Conservation (phyloP, 2,329 filamentous ascomycete genomes). For the Cryphonectria radicalis region DNA sequence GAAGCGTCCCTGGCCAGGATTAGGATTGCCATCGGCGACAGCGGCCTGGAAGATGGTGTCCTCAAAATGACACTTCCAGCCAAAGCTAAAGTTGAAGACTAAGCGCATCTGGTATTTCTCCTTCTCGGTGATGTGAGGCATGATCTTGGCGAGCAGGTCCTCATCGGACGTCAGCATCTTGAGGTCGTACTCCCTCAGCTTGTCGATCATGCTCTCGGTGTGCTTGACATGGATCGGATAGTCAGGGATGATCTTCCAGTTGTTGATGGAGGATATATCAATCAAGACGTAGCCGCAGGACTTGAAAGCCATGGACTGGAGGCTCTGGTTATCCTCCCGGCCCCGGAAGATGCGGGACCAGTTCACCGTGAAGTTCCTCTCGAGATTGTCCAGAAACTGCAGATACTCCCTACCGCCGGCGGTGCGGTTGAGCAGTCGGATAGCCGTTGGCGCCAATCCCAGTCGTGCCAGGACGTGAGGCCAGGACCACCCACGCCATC, state of each 20-base stretch:
- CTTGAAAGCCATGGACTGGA: conserved; percentile 53
- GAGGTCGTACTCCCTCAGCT: conserved; percentile 28
- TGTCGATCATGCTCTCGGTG: conserved; percentile 19
- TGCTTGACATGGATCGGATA: conserved; percentile 30
- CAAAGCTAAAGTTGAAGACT: conserved; percentile 42
- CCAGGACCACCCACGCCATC: conserved; percentile 45
- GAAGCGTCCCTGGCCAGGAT: conserved; percentile 47
- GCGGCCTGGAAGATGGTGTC: conserved; percentile 39
- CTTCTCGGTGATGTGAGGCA: conserved; percentile 35
- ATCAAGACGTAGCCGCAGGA: conserved; percentile 66
- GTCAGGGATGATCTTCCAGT: conserved; percentile 40
- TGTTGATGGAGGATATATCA: conserved; percentile 41
- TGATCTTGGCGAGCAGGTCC: conserved; percentile 42
- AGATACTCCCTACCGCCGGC: conserved; percentile 7
- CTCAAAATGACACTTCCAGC: conserved; percentile 45
- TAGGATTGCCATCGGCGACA: conserved; percentile 40
- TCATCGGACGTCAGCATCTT: conserved; percentile 45
- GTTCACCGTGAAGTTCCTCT: conserved; percentile 30
- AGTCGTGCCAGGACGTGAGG: conserved; percentile 44
- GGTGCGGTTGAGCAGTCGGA: not conserved
- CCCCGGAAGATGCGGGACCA: conserved; percentile 36
- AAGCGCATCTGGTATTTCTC: conserved; percentile 39
- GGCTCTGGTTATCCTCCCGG: conserved; percentile 33
- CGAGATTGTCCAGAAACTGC: not conserved
- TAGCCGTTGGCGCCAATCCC: conserved; percentile 44